Evolutionary conservation across 805 yeast species (phyloP), one percentile per base, ranked within the genome.

Genomic region (Nakazawaea anatomiae): DNA sequence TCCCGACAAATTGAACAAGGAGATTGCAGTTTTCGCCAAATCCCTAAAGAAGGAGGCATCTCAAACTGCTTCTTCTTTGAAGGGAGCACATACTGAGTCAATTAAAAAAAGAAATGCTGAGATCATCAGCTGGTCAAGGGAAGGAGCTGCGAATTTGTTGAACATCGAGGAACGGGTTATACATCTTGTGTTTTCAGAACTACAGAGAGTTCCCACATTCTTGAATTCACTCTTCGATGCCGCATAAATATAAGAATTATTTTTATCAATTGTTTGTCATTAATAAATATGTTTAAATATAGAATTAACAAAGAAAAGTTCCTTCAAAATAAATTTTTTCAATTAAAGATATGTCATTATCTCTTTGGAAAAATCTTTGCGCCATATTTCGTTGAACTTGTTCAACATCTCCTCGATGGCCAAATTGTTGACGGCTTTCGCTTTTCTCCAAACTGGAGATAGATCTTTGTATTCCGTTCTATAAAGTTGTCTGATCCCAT

Each of bases 361-460:
- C 29, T 40, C 43, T 4, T 25, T 18, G 27, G 31, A 10, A 28
- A 46, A 32, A 29, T 32, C 14, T 18, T 31, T 48, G 31, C 45
- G 39, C 54, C 54, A 52, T 12, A 39, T 34, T 8, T 39, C 38
- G 31, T 52, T 48, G 28, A 48, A 45, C 44, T 45, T 42, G 7
- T 36, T 27, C 5, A 48, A 30, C 49, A 48, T 45, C 39, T 48
- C 40, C 30, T 44, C 38, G 5, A 8, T 3, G 27, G 18, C 11
- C 5, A 29, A 8, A 4, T 2, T 10, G 32, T 47, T 47, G 14
- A 9, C 12, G 4, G 29, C 9, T 12, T 43, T 39, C 6, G 43
- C 44, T 6, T 5, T n/a, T n/a, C 31, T 38, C 53, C 50, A 46
- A 8, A 6, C 10, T 2, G 36, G 27, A 4, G 48, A 7, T 12